Conservation (phyloP, 2,329 filamentous ascomycete genomes). For the Periglandula ipomoeae region DNA sequence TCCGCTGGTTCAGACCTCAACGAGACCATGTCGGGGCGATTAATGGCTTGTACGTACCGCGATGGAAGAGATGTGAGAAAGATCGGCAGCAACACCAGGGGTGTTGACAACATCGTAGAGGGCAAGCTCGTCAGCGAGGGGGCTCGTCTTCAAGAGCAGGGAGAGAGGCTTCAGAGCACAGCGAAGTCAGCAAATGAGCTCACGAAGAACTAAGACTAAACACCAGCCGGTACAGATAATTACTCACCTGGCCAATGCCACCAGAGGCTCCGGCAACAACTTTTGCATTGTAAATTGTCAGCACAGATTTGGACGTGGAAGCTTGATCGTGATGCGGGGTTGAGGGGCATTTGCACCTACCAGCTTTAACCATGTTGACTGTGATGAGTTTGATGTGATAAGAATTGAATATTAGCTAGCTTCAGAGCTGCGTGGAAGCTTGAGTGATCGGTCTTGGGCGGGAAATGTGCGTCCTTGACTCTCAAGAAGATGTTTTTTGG, state of each 20-base stretch:
- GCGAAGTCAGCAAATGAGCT: conserved; percentile 13
- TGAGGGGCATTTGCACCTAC: conserved; percentile 29
- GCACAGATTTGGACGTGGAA: conserved; percentile 4
- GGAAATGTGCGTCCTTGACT: not conserved
- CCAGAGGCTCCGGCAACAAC: conserved; percentile 92
- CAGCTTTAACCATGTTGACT: conserved; percentile 51
- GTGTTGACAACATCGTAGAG: conserved; percentile 99
- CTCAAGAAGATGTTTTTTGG: not conserved
- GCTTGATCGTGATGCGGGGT: conserved; percentile 15
- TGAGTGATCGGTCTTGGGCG: not conserved
- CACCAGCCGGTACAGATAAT: not conserved
- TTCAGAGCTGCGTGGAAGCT: not conserved
- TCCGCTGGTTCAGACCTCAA: no score
- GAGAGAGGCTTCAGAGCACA: conserved; percentile 66
- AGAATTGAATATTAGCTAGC: not conserved
- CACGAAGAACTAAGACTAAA: not conserved
- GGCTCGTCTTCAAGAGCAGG: conserved; percentile 85
- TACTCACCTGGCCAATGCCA: conserved; percentile 88
- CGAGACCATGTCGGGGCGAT: no score
- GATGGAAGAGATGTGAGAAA: conserved; percentile 91
- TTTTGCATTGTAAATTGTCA: conserved; percentile 20
- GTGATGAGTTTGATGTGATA: not conserved
- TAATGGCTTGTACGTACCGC: conserved; percentile 63
- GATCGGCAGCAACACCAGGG: conserved; percentile 87
- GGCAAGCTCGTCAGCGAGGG: conserved; percentile 81